These are phyloP conservation scores for Gardenia jasminoides DNA, from an alignment of 257 asterid species.

Conservation along the genomic window DNA sequence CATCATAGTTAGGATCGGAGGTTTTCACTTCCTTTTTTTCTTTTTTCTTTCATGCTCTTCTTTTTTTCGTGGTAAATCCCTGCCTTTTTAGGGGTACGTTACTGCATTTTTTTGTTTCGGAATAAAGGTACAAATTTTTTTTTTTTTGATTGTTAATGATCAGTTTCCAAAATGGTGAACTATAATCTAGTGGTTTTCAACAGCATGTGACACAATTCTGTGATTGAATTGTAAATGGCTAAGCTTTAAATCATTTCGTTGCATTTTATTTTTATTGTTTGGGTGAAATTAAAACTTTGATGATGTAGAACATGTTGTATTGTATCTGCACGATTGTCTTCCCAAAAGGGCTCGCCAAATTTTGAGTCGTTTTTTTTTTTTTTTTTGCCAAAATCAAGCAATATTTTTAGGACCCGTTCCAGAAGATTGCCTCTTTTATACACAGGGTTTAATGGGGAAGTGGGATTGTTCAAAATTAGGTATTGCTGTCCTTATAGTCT, in stretches of 20 bases:
- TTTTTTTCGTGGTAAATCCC: background rate
- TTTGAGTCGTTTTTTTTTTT: too few relatives aligned
- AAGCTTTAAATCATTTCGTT: background rate
- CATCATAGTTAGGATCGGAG: slow-evolving; percentile 25
- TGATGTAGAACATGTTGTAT: background rate
- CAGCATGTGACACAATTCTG: too few relatives aligned
- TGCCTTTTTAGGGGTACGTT: background rate
- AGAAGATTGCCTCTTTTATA: too few relatives aligned
- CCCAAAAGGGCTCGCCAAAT: background rate
- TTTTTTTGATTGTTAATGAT: background rate
- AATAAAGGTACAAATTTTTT: background rate
- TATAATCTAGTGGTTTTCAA: background rate
- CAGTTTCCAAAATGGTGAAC: background rate
- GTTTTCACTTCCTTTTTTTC: slow-evolving; percentile 7
- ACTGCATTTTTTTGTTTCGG: background rate
- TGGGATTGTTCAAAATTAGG: background rate
- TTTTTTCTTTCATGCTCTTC: background rate
- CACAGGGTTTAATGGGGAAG: background rate
- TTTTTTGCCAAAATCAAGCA: background rate
- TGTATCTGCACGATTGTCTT: background rate
- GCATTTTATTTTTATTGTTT: background rate
- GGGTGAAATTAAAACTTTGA: background rate
- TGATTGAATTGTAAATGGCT: background rate
- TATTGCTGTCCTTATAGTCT: background rate
- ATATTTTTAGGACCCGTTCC: background rate